A percentile compares a stretch with the other conserved stretches of the same genome.
phyloP scores from a whole-genome alignment of 2,329 filamentous ascomycete species.

The Trichophyton mentagrophytes region DNA sequence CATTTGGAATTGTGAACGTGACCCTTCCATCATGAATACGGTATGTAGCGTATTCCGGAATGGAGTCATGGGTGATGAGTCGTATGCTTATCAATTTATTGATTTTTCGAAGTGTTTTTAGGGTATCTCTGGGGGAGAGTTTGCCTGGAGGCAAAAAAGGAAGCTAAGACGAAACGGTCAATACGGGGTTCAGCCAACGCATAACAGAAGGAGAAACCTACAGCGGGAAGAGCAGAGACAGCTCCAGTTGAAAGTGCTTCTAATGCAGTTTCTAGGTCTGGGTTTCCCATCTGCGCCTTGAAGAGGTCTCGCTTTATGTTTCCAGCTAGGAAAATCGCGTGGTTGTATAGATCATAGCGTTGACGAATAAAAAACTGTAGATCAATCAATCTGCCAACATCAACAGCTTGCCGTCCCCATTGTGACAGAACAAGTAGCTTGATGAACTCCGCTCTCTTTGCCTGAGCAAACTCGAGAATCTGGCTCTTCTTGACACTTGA shows the following conservation, averaged over 20 bases:
- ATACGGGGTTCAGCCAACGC: background rate
- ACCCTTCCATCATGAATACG: constrained; percentile 72
- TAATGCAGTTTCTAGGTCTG: constrained; percentile 79
- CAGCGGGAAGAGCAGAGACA: constrained; percentile 66
- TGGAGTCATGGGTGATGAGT: constrained; percentile 70
- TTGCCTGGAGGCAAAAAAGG: constrained; percentile 63
- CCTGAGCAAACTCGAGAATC: constrained; percentile 65
- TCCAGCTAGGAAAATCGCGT: constrained; percentile 50
- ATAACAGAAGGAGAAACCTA: constrained; percentile 28
- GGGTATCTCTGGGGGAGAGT: constrained; percentile 57
- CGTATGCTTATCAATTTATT: constrained; percentile 73
- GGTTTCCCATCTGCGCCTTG: constrained; percentile 66
- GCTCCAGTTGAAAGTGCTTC: constrained; percentile 70
- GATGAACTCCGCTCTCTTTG: constrained; percentile 74
- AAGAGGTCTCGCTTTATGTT: constrained; percentile 61
- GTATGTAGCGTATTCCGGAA: constrained; percentile 71
- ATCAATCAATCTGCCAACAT: constrained; percentile 80
- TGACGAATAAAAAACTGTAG: constrained; percentile 61
- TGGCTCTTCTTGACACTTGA: constrained; percentile 61
- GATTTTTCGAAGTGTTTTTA: constrained; percentile 64
- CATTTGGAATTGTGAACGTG: constrained; percentile 68
- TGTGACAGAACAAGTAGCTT: constrained; percentile 82
- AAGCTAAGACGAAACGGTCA: constrained; percentile 36
- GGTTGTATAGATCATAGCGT: constrained; percentile 49
- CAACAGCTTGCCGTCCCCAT: constrained; percentile 69